phyloP scores from a whole-genome alignment of 2,329 filamentous ascomycete genomes.

The Ophiostoma sp. region DNA sequence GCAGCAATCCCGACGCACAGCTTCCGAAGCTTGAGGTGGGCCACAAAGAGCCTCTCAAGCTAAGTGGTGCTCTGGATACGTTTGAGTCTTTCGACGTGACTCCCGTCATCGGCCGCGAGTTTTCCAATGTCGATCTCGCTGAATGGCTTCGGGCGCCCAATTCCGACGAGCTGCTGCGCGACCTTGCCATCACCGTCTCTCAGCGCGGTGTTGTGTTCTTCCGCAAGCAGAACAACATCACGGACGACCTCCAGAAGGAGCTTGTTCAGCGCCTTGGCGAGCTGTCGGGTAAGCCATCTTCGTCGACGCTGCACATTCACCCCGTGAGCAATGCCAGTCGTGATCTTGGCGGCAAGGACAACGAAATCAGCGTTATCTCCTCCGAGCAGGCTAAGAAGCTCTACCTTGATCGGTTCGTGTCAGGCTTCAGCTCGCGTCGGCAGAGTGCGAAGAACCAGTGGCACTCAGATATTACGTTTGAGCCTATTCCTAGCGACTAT shows the following conservation, averaged over 20 bases:
- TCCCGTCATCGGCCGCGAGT: background rate
- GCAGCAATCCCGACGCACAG: background rate
- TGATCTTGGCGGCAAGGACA: conserved; percentile 25
- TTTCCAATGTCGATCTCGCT: background rate
- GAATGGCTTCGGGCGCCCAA: conserved; percentile 34
- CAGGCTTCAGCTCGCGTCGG: conserved; percentile 5
- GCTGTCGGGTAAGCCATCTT: conserved; percentile 35
- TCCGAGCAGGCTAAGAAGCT: conserved; percentile 34
- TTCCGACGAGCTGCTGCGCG: conserved; percentile 51
- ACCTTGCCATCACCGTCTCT: conserved; percentile 55
- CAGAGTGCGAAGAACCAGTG: conserved; percentile 31
- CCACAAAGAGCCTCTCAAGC: background rate
- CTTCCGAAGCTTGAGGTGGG: background rate
- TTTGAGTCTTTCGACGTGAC: conserved; percentile 3
- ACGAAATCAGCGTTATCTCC: conserved; percentile 46
- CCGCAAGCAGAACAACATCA: conserved; percentile 39
- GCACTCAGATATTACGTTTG: conserved; percentile 48
- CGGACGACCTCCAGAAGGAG: conserved; percentile 23
- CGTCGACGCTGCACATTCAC: conserved; percentile 50
- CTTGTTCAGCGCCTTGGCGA: conserved; percentile 25
- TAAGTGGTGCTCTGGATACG: background rate
- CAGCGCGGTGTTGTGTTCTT: conserved; percentile 47
- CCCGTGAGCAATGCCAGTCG: conserved; percentile 32
- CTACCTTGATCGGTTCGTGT: conserved; percentile 2
- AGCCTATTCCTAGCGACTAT: conserved; percentile 43